phyloP scores from a whole-genome alignment of 352 stramenopile species.

The Plasmopara viticola region DNA sequence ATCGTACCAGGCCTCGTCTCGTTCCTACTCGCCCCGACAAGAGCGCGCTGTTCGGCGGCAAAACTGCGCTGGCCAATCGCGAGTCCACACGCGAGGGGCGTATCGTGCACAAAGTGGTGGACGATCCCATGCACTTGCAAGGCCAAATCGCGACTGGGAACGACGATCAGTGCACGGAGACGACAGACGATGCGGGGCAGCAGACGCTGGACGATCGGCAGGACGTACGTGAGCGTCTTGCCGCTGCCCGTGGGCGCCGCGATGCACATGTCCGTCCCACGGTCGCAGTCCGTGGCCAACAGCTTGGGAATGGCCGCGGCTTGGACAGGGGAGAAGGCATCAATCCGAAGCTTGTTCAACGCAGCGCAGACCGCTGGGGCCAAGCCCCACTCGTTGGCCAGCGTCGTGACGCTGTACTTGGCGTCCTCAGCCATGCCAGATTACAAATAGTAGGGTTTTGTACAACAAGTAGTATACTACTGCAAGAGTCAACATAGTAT shows the following conservation, averaged over 20 bases:
- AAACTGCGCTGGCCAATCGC: slow-evolving; percentile 91
- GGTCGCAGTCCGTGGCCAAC: slow-evolving; percentile 75
- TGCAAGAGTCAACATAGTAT: neutral
- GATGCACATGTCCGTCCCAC: slow-evolving; percentile 93
- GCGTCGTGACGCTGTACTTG: slow-evolving; percentile 64
- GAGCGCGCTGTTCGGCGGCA: slow-evolving; percentile 57
- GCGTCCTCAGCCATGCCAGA: slow-evolving; percentile 14
- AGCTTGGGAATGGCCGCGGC: slow-evolving; percentile 90
- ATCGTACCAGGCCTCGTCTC: slow-evolving; percentile 8
- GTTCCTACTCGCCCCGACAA: slow-evolving; percentile 40
- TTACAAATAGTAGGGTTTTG: too few relatives aligned
- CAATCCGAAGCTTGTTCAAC: slow-evolving; percentile 43
- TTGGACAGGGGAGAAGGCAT: slow-evolving; percentile 94
- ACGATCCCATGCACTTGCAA: slow-evolving; percentile 85
- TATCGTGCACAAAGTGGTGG: slow-evolving; percentile 52
- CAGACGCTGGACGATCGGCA: slow-evolving; percentile 93
- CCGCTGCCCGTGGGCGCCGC: slow-evolving; percentile 95
- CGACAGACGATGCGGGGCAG: slow-evolving; percentile 70
- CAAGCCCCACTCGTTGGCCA: slow-evolving; percentile 45
- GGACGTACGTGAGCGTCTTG: slow-evolving; percentile 96
- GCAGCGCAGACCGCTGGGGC: slow-evolving; percentile 37
- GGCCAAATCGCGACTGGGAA: slow-evolving; percentile 95
- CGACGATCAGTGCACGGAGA: slow-evolving; percentile 92
- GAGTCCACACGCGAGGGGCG: slow-evolving; percentile 83
- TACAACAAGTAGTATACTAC: neutral